These are phyloP conservation scores for Cytospora mali DNA, from an alignment of 2,329 filamentous ascomycete species.

Conservation along the genomic window DNA sequence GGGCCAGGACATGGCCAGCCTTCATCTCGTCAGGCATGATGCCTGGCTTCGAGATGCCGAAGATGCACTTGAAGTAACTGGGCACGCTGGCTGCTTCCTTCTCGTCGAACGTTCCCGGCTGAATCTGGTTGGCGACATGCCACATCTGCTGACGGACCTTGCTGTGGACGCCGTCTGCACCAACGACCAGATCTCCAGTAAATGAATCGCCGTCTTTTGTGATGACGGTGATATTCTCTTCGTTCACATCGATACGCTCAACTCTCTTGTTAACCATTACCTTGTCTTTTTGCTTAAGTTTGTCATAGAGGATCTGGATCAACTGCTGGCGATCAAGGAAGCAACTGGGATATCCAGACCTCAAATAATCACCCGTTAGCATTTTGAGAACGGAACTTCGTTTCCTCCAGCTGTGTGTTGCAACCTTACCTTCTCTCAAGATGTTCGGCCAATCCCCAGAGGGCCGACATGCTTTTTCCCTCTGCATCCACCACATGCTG, in stretches of 20 bases:
- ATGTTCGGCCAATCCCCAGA: too few relatives aligned
- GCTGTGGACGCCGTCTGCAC: slow-evolving; percentile 27
- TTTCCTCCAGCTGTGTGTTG: too few relatives aligned
- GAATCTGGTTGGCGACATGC: neutral
- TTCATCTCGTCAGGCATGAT: neutral
- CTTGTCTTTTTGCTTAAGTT: slow-evolving; percentile 39
- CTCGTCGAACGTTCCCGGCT: neutral
- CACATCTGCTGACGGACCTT: slow-evolving; percentile 31
- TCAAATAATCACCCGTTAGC: neutral
- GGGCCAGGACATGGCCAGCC: neutral
- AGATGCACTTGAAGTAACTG: slow-evolving; percentile 23
- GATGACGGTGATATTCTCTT: neutral
- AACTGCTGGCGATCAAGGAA: slow-evolving; percentile 43
- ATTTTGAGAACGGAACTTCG: too few relatives aligned
- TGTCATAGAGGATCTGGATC: slow-evolving; percentile 39
- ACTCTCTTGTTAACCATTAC: slow-evolving; percentile 37
- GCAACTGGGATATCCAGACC: slow-evolving; percentile 37
- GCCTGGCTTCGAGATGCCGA: slow-evolving; percentile 28
- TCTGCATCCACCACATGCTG: too few relatives aligned
- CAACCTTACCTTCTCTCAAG: too few relatives aligned
- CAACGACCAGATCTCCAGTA: slow-evolving; percentile 27
- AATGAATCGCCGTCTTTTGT: slow-evolving; percentile 24
- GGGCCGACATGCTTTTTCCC: too few relatives aligned
- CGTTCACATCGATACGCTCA: slow-evolving; percentile 30
- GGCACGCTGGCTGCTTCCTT: neutral